These are phyloP conservation scores for Mycena indigotica DNA, from an alignment of 768 basidiomycete species.

Conservation along the genomic window DNA sequence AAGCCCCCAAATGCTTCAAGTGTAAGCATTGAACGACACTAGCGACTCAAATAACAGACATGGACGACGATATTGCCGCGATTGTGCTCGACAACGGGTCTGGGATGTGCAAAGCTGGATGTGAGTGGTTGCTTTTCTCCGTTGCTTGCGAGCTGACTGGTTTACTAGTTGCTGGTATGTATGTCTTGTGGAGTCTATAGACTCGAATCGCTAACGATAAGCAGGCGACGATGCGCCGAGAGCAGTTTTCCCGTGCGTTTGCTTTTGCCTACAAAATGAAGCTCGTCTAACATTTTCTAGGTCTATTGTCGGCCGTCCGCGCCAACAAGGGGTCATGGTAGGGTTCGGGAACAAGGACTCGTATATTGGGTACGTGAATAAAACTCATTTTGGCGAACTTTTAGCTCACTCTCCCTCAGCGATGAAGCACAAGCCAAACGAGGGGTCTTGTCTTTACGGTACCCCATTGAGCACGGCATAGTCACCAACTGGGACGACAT, in stretches of 20 bases:
- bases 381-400: background rate
- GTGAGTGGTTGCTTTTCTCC: constrained; percentile 38
- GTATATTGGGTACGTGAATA: constrained; percentile 65
- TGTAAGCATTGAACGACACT: background rate
- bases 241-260: constrained; percentile 72
- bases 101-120: constrained; percentile 88
- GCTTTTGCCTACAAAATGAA: background rate
- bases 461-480: constrained; percentile 29
- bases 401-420: constrained; percentile 35
- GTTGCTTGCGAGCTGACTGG: background rate
- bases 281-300: constrained; percentile 39
- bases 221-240: constrained; percentile 65
- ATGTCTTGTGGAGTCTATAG: background rate
- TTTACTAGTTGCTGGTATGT: background rate
- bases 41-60: constrained; percentile 23
- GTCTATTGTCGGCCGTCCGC: constrained; percentile 71
- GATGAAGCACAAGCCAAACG: constrained; percentile 74
- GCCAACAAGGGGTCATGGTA: constrained; percentile 74
- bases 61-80: constrained; percentile 69
- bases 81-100: constrained; percentile 74
- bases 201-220: constrained; percentile 21
- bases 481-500: constrained; percentile 15
- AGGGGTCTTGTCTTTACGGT: constrained; percentile 73
- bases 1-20: background rate
- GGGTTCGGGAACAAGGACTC: constrained; percentile 77